These are phyloP conservation scores for Chrysopogon serrulatus DNA, from an alignment of 176 grass and related monocot genomes.

Conservation along the genomic window DNA sequence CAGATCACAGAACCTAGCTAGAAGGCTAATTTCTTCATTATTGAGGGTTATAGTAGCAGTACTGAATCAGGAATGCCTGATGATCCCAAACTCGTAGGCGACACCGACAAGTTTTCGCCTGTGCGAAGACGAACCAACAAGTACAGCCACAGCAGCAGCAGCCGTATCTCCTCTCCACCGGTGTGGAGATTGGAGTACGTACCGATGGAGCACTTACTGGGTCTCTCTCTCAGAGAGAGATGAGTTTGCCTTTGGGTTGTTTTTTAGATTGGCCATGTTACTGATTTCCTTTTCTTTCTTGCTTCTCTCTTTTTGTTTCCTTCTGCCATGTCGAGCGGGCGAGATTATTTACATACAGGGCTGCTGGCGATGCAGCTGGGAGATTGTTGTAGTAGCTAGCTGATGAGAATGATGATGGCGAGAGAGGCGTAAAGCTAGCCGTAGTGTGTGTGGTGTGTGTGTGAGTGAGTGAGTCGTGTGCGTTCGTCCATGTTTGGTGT, in stretches of 20 bases:
- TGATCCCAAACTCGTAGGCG: background rate
- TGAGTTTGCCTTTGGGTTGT: background rate
- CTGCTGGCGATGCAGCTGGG: background rate
- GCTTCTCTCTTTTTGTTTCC: slow-evolving; percentile 31
- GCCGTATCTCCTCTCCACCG: background rate
- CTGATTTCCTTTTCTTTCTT: slow-evolving; percentile 38
- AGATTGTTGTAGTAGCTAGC: background rate
- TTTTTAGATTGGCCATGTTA: slow-evolving; percentile 5
- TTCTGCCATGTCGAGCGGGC: background rate
- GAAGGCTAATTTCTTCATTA: slow-evolving; percentile 18
- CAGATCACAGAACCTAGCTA: slow-evolving; percentile 18
- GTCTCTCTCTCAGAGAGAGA: background rate
- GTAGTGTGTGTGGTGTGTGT: background rate
- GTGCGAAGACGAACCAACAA: background rate
- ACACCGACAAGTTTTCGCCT: background rate
- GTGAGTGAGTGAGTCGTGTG: background rate
- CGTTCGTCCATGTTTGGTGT: slow-evolving; percentile 26
- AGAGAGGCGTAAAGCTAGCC: slow-evolving; percentile 27
- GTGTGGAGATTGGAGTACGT: background rate
- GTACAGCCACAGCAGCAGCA: background rate
- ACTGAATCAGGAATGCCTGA: background rate
- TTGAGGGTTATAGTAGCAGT: slow-evolving; percentile 28
- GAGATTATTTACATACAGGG: background rate
- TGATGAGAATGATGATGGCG: background rate
- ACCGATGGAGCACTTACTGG: background rate